phyloP scores from a whole-genome alignment of 2,329 filamentous ascomycete species.

The Aspergillus vadensis region DNA sequence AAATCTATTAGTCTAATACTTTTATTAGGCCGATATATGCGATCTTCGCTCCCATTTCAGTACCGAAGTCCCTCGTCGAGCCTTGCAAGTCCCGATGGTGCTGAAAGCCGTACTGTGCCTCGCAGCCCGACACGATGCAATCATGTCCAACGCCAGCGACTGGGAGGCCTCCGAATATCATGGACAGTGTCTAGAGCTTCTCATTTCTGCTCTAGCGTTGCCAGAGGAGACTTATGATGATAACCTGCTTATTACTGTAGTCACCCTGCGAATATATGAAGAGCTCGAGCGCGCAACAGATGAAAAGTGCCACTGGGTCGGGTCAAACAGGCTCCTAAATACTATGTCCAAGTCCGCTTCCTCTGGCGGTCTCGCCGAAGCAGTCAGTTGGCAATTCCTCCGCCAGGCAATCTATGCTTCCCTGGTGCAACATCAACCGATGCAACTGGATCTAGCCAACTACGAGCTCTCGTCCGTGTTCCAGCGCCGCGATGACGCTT shows the following conservation, averaged over 20 bases:
- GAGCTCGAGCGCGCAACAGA: conserved; percentile 42
- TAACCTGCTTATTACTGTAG: conserved; percentile 51
- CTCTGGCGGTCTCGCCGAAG: conserved; percentile 44
- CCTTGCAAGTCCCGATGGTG: conserved; percentile 51
- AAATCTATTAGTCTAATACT: not conserved
- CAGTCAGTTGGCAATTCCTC: conserved; percentile 46
- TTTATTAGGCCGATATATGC: conserved; percentile 36
- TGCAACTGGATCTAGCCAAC: conserved; percentile 42
- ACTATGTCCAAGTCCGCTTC: conserved; percentile 43
- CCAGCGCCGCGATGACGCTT: conserved; percentile 39
- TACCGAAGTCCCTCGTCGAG: conserved; percentile 50
- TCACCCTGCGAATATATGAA: conserved; percentile 53
- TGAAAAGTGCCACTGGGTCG: conserved; percentile 41
- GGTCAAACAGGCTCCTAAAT: conserved; percentile 43
- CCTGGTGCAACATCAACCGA: conserved; percentile 38
- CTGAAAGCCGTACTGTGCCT: conserved; percentile 52
- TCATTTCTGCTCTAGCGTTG: conserved; percentile 50
- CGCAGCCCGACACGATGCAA: conserved; percentile 48
- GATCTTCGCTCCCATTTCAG: conserved; percentile 45
- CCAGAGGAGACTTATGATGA: conserved; percentile 49
- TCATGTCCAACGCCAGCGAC: conserved; percentile 42
- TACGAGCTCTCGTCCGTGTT: conserved; percentile 44
- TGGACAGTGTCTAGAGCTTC: conserved; percentile 49
- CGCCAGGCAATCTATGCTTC: conserved; percentile 47
- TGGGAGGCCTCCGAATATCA: conserved; percentile 50